Base-by-base conservation (phyloP, 176 grass and related monocot species). In the Paspalum notatum region DNA sequence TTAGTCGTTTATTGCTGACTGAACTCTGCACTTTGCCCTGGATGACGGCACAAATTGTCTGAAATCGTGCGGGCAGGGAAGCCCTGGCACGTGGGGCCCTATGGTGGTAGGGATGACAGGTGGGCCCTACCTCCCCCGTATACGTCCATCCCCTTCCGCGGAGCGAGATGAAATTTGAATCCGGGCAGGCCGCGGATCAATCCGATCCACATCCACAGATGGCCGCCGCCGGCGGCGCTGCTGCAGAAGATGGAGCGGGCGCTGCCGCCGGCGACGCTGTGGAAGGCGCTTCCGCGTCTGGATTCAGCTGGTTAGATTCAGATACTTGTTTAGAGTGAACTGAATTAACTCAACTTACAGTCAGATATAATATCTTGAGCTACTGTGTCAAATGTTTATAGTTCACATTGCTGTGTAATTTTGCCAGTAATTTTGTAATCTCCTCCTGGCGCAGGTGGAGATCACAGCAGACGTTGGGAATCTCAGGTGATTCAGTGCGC, bases 261-360 rank as follows among this genome's bases (percentile, higher is more conserved):
- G 52, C 80, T 94, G 7, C 88, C 92, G 20, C 86, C 73, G 44
- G 80, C 32, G n/a, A 83, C 66, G 59, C 68, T 93, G 42, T 81
- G n/a, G n/a, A n/a, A n/a, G n/a, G n/a, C n/a, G n/a, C n/a, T n/a
- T n/a, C n/a, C n/a, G n/a, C n/a, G n/a, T n/a, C 51, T 98, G 88
- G 95, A 93, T 98, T 49, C 83, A 98, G 74, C 66, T 98, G 86
- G 91, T 97, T 57, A n/a, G n/a, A n/a, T n/a, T 97, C 32, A 61
- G 58, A 27, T 61, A 12, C 58, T 6, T 60, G 11, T 13, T 1
- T 26, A 60, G 57, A 60, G 22, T 60, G 57, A 27, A 26, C 22
- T 60, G 57, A 60, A 26, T 60, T 60, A 60, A 60, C 11, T 26
- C 22, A 60, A 60, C 57, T 59, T n/a, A n/a, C 25, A 60, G 57